Conservation (phyloP, 2,329 filamentous ascomycete species). For the Nothophaeocryptopus gaeumannii region DNA sequence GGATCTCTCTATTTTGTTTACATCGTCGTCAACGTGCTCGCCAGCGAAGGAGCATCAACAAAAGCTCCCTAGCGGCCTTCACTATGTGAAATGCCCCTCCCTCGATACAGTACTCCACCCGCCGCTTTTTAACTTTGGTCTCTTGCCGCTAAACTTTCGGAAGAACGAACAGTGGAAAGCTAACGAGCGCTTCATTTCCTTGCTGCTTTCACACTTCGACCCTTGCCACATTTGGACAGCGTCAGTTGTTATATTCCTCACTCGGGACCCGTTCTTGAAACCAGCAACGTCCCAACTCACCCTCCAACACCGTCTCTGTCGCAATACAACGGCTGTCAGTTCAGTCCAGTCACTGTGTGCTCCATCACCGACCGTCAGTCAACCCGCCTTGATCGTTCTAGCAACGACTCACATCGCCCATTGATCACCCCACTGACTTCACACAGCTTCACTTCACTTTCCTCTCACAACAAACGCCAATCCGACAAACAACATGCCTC, state of each 20-base stretch:
- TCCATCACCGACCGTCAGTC: constrained; percentile 18
- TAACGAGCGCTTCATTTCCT: constrained; percentile 13
- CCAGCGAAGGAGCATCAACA: background rate
- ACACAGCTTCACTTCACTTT: constrained; percentile 12
- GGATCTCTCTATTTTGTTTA: background rate
- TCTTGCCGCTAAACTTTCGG: constrained; percentile 12
- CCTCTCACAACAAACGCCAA: background rate
- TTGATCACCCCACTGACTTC: constrained; percentile 10
- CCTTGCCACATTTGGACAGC: constrained; percentile 4
- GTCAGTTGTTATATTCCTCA: constrained; percentile 19
- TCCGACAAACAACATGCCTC: constrained; percentile 37
- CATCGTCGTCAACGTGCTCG: background rate
- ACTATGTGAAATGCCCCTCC: constrained; percentile 11
- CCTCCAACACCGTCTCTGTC: constrained; percentile 15
- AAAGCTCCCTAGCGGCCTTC: background rate
- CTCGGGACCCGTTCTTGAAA: constrained; percentile 12
- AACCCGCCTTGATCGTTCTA: constrained; percentile 12
- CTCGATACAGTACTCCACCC: constrained; percentile 5
- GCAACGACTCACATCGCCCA: constrained; percentile 3
- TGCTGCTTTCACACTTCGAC: constrained; percentile 12
- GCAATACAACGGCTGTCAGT: constrained; percentile 19
- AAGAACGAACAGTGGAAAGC: constrained; percentile 6
- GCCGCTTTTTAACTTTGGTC: constrained; percentile 8
- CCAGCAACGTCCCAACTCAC: constrained; percentile 19
- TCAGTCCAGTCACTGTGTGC: constrained; percentile 7